Percentiles rank a stretch among this genome's conserved stretches.
Evolutionary conservation across 2,329 filamentous ascomycete species (phyloP).

Genomic region (Botryotinia convoluta): DNA sequence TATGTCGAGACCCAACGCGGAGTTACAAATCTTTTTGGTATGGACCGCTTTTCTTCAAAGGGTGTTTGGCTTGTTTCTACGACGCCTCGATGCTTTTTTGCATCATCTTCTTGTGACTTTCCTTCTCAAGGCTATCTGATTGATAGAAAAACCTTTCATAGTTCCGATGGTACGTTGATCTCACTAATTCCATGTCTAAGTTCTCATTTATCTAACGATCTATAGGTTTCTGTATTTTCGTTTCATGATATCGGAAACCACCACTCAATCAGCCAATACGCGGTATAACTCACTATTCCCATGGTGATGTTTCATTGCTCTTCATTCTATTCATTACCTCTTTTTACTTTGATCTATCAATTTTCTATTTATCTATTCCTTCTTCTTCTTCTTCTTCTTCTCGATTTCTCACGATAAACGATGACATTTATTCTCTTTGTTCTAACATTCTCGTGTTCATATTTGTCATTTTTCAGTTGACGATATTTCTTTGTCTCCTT

Average conservation of each 20-base stretch:
- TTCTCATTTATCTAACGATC: not conserved
- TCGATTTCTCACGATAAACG: not conserved
- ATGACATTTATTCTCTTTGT: not conserved
- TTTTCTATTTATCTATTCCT: not conserved
- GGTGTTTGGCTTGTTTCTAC: too few relatives aligned
- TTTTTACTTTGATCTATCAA: not conserved
- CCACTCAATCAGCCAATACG: not conserved
- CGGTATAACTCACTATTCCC: not conserved
- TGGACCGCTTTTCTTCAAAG: not conserved
- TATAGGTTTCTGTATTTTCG: not conserved
- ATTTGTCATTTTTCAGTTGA: not conserved
- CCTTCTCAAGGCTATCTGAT: not conserved
- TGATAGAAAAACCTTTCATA: not conserved
- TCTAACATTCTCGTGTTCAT: not conserved
- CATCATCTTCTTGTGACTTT: too few relatives aligned
- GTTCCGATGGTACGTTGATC: not conserved
- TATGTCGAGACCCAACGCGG: not conserved
- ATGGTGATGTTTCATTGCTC: not conserved
- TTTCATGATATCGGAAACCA: not conserved
- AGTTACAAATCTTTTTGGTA: not conserved
- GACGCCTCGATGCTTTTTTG: not conserved
- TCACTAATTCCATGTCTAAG: too few relatives aligned
- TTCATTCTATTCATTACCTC: not conserved
- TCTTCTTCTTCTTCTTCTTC: not conserved
- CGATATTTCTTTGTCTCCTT: not conserved